phyloP scores from a whole-genome alignment of 1,139 yeast species.

The Pichia terricola region DNA sequence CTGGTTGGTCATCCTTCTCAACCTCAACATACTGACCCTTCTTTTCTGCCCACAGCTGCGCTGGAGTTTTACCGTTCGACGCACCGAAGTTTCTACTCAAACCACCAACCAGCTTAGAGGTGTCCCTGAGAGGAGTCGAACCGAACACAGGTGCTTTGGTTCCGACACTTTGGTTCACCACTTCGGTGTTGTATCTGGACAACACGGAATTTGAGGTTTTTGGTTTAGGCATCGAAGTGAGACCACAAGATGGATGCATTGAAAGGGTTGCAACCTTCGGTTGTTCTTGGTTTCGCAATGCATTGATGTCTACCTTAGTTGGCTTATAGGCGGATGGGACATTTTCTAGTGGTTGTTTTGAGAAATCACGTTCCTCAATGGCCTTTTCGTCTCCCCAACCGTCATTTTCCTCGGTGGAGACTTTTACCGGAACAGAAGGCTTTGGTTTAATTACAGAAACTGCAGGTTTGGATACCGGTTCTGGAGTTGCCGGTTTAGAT shows the following conservation, averaged over 20 bases:
- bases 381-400: slow-evolving; percentile 61
- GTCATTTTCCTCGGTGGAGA: slow-evolving; percentile 27
- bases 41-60: slow-evolving; percentile 93
- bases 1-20: slow-evolving; percentile 21
- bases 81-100: slow-evolving; percentile 61
- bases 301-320: slow-evolving; percentile 40
- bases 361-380: slow-evolving; percentile 62
- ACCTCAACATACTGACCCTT: slow-evolving; percentile 54
- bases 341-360: slow-evolving; percentile 48
- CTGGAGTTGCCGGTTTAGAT: slow-evolving; percentile 14
- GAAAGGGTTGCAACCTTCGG: slow-evolving; percentile 11
- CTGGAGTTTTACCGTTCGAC: slow-evolving; percentile 81
- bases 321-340: slow-evolving; percentile 66
- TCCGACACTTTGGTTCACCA: slow-evolving; percentile 40
- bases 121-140: slow-evolving; percentile 26
- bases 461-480: slow-evolving; percentile 9
- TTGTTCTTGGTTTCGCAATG: slow-evolving; percentile 26
- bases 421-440: slow-evolving; percentile 18
- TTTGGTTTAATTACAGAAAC: slow-evolving; percentile 14
- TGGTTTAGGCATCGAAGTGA: slow-evolving; percentile 59
- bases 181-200: slow-evolving; percentile 34
- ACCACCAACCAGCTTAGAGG: slow-evolving; percentile 52
- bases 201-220: slow-evolving; percentile 45
- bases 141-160: slow-evolving; percentile 39
- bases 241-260: slow-evolving; percentile 30